Base-by-base conservation (phyloP, 805 yeast species). In the Starmerella davenportii region DNA sequence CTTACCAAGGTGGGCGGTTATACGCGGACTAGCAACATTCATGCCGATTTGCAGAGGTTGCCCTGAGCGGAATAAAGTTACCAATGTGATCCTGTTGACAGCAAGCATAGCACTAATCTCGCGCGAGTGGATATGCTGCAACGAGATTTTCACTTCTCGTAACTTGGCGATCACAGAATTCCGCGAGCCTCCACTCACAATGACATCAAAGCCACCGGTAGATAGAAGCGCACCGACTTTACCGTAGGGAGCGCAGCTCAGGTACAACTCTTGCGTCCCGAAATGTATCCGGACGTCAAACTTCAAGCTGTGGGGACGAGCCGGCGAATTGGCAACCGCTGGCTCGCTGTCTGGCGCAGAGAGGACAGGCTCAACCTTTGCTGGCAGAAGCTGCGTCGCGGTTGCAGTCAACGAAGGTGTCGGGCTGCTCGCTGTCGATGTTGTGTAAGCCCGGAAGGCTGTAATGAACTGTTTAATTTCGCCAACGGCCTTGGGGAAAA, bases 191-290 rank as follows among this genome's bases (percentile, higher is more conserved):
- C 25, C 23, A 9, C 35, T 60, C 59, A n/a, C 54, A 68, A 1
- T 80, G 63, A 81, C 47, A 18, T 65, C 69, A n/a, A 81, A 68
- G 0, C 77, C 75, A 17, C 74, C 77, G 18, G 76, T 67, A 5
- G 82, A 78, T 14, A 82, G 75, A 27, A 78, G 70, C 0, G 95
- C 92, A 29, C 82, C 84, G 2, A 90, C 90, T 52, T 80, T 82
- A 0, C 96, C 96, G 15, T 76, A 76, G 1, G 98, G 98, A 43
- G 80, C 87, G 65, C 98, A 90, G 47, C 93, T 79, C 38, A 90
- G 61, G 2, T 78, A 69, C 18, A 90, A 54, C 33, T 69, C 70
- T 53, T 90, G 98, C 25, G 74, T 69, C 17, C 73, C 84, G 38
- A 85, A 68, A 30, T 68, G 63, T 5, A 85, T 45, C 9, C 28